These are phyloP conservation scores for Ogataea pilisensis DNA, from an alignment of 805 yeast species.

Conservation along the genomic window DNA sequence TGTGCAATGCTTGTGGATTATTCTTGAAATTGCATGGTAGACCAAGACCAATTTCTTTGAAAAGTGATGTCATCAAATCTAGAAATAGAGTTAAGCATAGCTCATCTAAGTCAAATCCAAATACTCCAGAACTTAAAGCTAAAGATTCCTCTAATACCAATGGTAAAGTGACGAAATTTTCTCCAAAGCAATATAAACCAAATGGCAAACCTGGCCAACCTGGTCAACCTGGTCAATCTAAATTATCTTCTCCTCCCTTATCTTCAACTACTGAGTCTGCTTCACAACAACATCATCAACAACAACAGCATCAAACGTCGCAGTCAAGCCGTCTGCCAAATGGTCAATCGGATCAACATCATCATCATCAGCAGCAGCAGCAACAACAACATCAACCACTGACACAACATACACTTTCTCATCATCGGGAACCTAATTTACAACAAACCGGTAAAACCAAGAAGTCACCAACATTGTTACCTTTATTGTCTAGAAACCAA, in stretches of 20 bases:
- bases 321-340: neutral
- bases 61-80: constrained; percentile 88
- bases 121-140: constrained; percentile 54
- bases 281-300: constrained; percentile 8
- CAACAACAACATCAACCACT: constrained; percentile 11
- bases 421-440: neutral
- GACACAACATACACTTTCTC: too few relatives aligned
- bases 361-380: constrained; percentile 1
- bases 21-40: constrained; percentile 88
- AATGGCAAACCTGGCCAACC: constrained; percentile 17
- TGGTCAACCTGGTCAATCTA: constrained; percentile 7
- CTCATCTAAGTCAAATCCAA: constrained; percentile 40
- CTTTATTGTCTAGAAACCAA: constrained; percentile 37
- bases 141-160: constrained; percentile 33
- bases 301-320: neutral
- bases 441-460: neutral
- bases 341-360: too few relatives aligned
- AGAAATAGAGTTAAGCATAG: constrained; percentile 74
- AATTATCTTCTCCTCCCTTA: constrained; percentile 17
- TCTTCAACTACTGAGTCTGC: constrained; percentile 3
- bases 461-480: constrained; percentile 37
- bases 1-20: constrained; percentile 93
- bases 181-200: constrained; percentile 37
- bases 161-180: constrained; percentile 28
- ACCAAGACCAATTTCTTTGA: constrained; percentile 85